Evolutionary conservation across 208 protist genomes (phyloP).

Genomic region (Crithidia thermophila): DNA sequence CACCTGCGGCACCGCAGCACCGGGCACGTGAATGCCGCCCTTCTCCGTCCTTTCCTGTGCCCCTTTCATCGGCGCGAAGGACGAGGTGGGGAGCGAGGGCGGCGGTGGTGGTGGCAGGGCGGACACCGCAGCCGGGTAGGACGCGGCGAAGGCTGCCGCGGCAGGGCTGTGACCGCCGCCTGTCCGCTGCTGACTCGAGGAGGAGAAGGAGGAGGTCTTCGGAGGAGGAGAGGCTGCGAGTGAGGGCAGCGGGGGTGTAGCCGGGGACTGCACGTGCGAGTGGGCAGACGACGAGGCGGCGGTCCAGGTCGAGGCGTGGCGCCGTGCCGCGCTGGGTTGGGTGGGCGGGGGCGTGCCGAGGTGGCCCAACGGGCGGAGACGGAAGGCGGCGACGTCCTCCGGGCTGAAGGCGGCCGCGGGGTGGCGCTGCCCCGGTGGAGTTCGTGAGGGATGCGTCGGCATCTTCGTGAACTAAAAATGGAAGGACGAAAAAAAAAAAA

Average conservation of each 20-base stretch:
- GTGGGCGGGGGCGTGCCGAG: not conserved
- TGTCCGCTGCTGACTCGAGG: no score
- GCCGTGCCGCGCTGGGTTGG: not conserved
- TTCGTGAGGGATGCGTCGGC: slow-evolving; percentile 6
- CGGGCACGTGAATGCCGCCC: slow-evolving; percentile 5
- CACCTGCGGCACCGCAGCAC: slow-evolving; percentile 7
- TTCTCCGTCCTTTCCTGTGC: not conserved
- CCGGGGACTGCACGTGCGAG: no score
- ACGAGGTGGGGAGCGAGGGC: not conserved
- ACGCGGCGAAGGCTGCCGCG: no score
- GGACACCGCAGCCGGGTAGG: no score
- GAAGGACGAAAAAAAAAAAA: no score
- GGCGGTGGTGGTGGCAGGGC: not conserved
- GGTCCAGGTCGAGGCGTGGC: no score
- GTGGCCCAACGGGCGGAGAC: slow-evolving; percentile 14
- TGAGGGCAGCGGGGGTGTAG: no score
- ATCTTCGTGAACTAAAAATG: not conserved
- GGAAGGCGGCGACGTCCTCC: slow-evolving; percentile 14
- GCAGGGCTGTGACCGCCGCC: no score
- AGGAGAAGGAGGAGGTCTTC: no score
- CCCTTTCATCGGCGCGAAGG: not conserved
- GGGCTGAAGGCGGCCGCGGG: not conserved
- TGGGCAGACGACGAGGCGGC: no score
- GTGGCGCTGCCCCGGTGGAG: not conserved
- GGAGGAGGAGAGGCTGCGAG: no score